Conservation (phyloP, 1,284 basidiomycete species). For the Cryptococcus deneoformans region DNA sequence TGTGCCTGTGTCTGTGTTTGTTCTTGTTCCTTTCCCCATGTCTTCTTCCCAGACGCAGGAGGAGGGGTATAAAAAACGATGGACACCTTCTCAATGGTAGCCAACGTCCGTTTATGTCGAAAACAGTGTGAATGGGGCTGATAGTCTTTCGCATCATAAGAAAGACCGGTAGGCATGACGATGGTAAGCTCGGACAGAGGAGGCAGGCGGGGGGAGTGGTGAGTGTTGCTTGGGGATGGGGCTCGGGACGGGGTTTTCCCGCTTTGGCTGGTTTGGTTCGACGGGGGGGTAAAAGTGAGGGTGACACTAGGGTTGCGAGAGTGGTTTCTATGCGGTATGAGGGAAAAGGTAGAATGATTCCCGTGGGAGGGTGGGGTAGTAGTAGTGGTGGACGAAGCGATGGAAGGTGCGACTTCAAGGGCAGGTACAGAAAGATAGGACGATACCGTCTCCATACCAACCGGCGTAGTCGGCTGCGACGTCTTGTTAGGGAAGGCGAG, state of each 20-base stretch:
- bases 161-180: slow-evolving; percentile 11
- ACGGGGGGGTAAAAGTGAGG: neutral
- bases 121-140: slow-evolving; percentile 10
- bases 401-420: neutral
- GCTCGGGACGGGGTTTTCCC: neutral
- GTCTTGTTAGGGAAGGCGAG: slow-evolving; percentile 7
- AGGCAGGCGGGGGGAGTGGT: neutral
- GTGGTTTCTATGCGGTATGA: neutral
- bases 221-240: neutral
- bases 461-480: neutral
- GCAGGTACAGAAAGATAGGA: neutral
- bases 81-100: neutral
- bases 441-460: neutral
- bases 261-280: too few species aligned
- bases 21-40: neutral
- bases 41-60: neutral
- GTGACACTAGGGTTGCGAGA: neutral
- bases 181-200: slow-evolving; percentile 4
- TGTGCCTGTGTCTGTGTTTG: neutral
- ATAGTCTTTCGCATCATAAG: slow-evolving; percentile 16
- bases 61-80: slow-evolving; percentile 5
- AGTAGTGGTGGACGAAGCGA: neutral
- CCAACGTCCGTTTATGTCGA: slow-evolving; percentile 2
- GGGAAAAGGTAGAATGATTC: neutral
- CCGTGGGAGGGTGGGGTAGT: neutral